Percentiles rank a stretch among this genome's conserved stretches.
phyloP scores from a whole-genome alignment of 139 green algal species.

The Chlorella sp. region DNA sequence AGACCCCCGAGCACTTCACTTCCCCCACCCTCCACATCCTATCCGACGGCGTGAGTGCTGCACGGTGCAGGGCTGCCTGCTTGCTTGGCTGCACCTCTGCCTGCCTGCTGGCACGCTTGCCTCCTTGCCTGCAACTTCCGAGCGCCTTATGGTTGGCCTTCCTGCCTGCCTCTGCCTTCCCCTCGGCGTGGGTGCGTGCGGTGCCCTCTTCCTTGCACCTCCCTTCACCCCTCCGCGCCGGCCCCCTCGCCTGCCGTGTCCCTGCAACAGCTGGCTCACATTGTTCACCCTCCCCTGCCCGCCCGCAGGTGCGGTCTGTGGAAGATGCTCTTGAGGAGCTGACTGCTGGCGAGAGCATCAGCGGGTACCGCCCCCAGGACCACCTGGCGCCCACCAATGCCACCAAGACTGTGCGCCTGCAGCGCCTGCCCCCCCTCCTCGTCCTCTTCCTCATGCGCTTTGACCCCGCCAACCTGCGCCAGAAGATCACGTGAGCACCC shows the following conservation, averaged over 20 bases:
- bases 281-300: not conserved
- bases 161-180: not conserved
- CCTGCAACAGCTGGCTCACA: not conserved
- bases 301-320: slow-evolving; percentile 51
- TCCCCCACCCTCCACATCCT: slow-evolving; percentile 73
- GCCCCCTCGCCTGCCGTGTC: not conserved
- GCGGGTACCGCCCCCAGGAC: slow-evolving; percentile 53
- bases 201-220: not conserved
- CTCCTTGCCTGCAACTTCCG: not conserved
- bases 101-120: not conserved
- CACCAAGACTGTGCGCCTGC: slow-evolving; percentile 56
- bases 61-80: not conserved
- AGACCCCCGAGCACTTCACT: slow-evolving; percentile 77
- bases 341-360: slow-evolving; percentile 50
- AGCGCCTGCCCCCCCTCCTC: slow-evolving; percentile 68
- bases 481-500: slow-evolving; percentile 26
- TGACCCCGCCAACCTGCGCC: slow-evolving; percentile 34
- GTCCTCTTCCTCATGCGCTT: slow-evolving; percentile 85
- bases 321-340: slow-evolving; percentile 62
- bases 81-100: not conserved
- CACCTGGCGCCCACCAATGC: slow-evolving; percentile 20
- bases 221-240: not conserved
- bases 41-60: slow-evolving; percentile 11
- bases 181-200: not conserved
- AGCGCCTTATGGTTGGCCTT: not conserved